Conservation (phyloP, 73 alveolate species). For the Paramecium caudatum region DNA sequence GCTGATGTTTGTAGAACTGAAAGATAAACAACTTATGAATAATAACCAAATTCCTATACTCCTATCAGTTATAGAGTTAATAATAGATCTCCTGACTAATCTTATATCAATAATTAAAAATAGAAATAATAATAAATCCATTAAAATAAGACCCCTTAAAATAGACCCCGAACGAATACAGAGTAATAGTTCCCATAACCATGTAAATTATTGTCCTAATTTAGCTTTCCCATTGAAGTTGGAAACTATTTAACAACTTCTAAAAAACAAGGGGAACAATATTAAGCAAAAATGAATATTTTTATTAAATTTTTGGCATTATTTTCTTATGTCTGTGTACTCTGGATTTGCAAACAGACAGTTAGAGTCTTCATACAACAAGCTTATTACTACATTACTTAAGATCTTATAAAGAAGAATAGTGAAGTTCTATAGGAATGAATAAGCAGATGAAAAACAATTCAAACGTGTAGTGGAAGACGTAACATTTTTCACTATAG, state of each 20-base stretch:
- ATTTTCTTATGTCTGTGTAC: constrained; percentile 29
- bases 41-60: not conserved
- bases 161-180: constrained; percentile 51
- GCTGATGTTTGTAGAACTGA: constrained; percentile 46
- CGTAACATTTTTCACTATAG: not conserved
- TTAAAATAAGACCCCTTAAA: constrained; percentile 40
- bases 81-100: constrained; percentile 54
- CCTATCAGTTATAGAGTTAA: constrained; percentile 24
- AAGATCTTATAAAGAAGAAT: constrained; percentile 38
- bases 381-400: constrained; percentile 1
- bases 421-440: constrained; percentile 11
- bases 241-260: constrained; percentile 24
- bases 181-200: not conserved
- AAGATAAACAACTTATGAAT: not conserved
- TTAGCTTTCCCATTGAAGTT: constrained; percentile 20
- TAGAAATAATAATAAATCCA: not conserved
- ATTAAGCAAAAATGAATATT: too few species aligned
- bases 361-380: constrained; percentile 2
- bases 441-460: constrained; percentile 41
- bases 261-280: constrained; percentile 11
- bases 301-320: too few species aligned
- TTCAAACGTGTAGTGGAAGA: constrained; percentile 16
- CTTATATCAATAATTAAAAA: not conserved
- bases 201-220: not conserved
- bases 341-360: constrained; percentile 43